phyloP scores from a whole-genome alignment of 2,329 filamentous ascomycete species.

The Ambrosiella xylebori region DNA sequence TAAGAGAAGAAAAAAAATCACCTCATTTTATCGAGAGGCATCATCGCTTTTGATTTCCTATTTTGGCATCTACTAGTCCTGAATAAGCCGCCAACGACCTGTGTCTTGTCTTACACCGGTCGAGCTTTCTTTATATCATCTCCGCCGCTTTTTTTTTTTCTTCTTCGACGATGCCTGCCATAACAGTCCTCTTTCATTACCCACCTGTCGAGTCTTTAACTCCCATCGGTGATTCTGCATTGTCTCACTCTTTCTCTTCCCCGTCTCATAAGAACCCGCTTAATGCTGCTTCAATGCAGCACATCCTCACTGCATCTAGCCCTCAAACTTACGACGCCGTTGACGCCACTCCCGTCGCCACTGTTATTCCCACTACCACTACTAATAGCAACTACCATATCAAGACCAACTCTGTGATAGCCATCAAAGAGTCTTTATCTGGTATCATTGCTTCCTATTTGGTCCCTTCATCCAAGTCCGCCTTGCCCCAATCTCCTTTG shows the following conservation, averaged over 20 bases:
- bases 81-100: neutral
- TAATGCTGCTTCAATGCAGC: constrained; percentile 1
- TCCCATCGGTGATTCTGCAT: neutral
- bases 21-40: too few relatives aligned
- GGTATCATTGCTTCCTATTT: neutral
- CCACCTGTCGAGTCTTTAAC: neutral
- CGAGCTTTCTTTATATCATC: constrained; percentile 1
- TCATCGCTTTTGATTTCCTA: neutral
- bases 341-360: constrained; percentile 1
- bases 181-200: neutral
- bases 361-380: neutral
- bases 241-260: neutral
- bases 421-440: neutral
- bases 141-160: neutral
- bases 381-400: neutral
- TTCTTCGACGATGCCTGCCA: neutral
- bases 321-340: neutral
- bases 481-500: neutral
- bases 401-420: neutral
- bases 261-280: neutral
- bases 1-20: too few relatives aligned
- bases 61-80: neutral
- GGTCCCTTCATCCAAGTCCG: neutral
- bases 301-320: neutral
- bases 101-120: neutral